Conservation (phyloP, 176 grass and related monocot genomes). For the Rhynchospora pubera region DNA sequence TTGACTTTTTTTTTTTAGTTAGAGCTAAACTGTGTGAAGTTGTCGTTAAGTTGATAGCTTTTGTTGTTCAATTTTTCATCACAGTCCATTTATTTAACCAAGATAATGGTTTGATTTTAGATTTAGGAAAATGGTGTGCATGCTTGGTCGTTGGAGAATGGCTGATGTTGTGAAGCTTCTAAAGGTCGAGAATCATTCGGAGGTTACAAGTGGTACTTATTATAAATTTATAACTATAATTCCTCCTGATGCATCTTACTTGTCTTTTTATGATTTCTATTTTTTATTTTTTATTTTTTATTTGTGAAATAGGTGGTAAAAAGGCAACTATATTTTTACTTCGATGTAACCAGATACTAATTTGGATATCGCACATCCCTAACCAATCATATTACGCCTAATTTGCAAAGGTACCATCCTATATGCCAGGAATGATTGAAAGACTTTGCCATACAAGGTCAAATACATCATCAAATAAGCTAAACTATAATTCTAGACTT, state of each 20-base stretch:
- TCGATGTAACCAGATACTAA: not conserved
- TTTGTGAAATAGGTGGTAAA: not conserved
- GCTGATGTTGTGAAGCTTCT: slow-evolving; percentile 15
- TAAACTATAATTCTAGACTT: not conserved
- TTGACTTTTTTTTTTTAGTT: not conserved
- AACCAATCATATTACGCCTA: not conserved
- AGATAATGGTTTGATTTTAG: slow-evolving; percentile 11
- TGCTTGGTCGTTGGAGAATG: slow-evolving; percentile 25
- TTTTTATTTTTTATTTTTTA: not conserved
- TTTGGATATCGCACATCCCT: not conserved
- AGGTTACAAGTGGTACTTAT: slow-evolving; percentile 16
- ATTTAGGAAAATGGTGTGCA: slow-evolving; percentile 27
- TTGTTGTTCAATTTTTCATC: not conserved
- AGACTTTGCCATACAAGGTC: not conserved
- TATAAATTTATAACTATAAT: not conserved
- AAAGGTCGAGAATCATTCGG: slow-evolving; percentile 15
- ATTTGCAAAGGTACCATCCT: not conserved
- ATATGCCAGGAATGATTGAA: not conserved
- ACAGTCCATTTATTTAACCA: not conserved
- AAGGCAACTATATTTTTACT: not conserved
- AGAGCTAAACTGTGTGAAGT: not conserved
- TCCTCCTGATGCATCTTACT: not conserved
- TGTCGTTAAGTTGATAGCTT: not conserved
- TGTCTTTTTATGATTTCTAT: not conserved
- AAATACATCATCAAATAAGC: not conserved